These are phyloP conservation scores for Neurospora sp. DNA, from an alignment of 2,329 filamentous ascomycete species.

Conservation along the genomic window DNA sequence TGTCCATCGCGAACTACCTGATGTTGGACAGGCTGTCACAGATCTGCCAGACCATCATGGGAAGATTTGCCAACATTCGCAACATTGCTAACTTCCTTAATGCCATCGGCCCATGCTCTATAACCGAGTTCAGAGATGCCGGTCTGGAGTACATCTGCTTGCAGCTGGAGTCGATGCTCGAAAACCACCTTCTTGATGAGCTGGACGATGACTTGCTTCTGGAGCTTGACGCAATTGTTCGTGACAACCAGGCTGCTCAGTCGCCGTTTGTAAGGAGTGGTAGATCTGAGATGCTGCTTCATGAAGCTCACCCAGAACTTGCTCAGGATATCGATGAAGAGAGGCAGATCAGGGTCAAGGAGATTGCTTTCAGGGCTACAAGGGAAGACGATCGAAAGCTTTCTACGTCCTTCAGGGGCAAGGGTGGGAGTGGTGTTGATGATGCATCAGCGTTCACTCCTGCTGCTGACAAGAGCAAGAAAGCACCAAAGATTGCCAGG, in stretches of 20 bases:
- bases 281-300: conserved; percentile 55
- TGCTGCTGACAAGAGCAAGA: conserved; percentile 34
- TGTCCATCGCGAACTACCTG: conserved; percentile 83
- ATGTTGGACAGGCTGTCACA: conserved; percentile 90
- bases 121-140: conserved; percentile 78
- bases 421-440: conserved; percentile 52
- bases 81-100: conserved; percentile 84
- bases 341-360: conserved; percentile 59
- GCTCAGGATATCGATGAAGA: conserved; percentile 59
- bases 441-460: conserved; percentile 38
- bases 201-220: conserved; percentile 74
- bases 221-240: conserved; percentile 72
- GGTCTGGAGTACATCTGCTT: conserved; percentile 85
- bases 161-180: conserved; percentile 84
- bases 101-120: conserved; percentile 72
- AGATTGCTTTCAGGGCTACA: conserved; percentile 60
- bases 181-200: conserved; percentile 78
- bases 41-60: conserved; percentile 77
- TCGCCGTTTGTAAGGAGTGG: conserved; percentile 71
- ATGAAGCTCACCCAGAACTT: conserved; percentile 55
- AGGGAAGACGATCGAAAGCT: conserved; percentile 56
- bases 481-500: conserved; percentile 34
- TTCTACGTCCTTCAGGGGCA: conserved; percentile 50
- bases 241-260: conserved; percentile 69
- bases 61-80: conserved; percentile 72